These are phyloP conservation scores for Punctularia strigosozonata DNA, from an alignment of 768 basidiomycete species.

Conservation along the genomic window DNA sequence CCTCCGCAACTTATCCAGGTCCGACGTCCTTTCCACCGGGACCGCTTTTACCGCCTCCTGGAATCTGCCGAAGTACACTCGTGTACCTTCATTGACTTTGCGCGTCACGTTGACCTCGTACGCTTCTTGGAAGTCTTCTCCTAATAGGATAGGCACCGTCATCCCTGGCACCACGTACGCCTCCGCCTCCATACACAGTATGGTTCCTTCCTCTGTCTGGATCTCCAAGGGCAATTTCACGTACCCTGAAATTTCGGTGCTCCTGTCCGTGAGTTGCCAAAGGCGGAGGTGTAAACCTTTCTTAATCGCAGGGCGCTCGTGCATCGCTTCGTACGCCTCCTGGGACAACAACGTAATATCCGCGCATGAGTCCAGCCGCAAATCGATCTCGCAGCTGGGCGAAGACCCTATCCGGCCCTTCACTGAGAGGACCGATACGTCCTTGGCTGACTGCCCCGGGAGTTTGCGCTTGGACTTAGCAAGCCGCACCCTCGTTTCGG, in stretches of 20 bases:
- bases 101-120: slow-evolving; percentile 13
- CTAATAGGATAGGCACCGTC: slow-evolving; percentile 17
- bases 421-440: not conserved
- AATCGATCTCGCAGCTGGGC: not conserved
- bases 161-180: slow-evolving; percentile 16
- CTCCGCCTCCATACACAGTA: slow-evolving; percentile 10
- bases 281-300: too few relatives aligned
- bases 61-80: slow-evolving; percentile 1
- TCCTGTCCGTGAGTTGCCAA: too few relatives aligned
- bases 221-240: slow-evolving; percentile 7
- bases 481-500: too few relatives aligned
- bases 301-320: not conserved
- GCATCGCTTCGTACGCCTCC: not conserved
- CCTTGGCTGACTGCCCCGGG: not conserved
- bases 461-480: too few relatives aligned
- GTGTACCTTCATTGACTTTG: slow-evolving; percentile 2
- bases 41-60: not conserved
- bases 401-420: not conserved
- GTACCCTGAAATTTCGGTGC: slow-evolving; percentile 6
- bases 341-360: not conserved
- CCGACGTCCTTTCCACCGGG: not conserved
- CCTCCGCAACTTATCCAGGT: not conserved
- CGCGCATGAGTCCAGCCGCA: not conserved
- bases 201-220: not conserved
- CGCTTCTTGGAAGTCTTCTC: slow-evolving; percentile 16